These are phyloP conservation scores for Cordyceps farinosa DNA, from an alignment of 2,329 filamentous ascomycete species.

Conservation along the genomic window DNA sequence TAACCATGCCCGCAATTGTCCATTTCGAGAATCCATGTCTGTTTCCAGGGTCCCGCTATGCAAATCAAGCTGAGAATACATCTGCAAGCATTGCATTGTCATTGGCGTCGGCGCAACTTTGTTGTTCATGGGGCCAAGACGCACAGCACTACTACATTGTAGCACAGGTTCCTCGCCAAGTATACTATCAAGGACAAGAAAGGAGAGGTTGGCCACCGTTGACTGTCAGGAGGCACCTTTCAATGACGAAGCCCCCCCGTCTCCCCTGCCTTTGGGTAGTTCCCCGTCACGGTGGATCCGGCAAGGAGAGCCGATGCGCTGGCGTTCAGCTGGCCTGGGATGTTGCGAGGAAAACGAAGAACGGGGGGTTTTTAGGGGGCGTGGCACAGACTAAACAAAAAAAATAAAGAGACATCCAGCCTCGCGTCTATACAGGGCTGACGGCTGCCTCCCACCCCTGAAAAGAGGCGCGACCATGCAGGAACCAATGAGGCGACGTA, in stretches of 20 bases:
- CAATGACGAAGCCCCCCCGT: background rate
- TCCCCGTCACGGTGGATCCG: background rate
- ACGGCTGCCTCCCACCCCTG: background rate
- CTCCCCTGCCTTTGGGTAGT: background rate
- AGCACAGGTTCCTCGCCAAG: too few species aligned
- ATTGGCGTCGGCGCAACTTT: too few species aligned
- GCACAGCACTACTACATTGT: too few species aligned
- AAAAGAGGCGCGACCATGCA: background rate
- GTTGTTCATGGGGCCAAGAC: too few species aligned
- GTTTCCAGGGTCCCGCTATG: too few species aligned
- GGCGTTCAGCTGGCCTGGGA: conserved; percentile 1
- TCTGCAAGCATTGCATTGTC: too few species aligned
- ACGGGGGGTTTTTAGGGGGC: background rate
- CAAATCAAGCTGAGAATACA: too few species aligned
- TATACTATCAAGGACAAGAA: background rate
- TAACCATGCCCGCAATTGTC: background rate
- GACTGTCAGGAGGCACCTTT: background rate
- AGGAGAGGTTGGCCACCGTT: too few species aligned
- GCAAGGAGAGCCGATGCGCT: background rate
- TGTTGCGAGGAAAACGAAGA: background rate
- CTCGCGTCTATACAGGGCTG: conserved; percentile 1
- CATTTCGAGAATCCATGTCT: background rate
- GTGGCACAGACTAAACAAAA: background rate
- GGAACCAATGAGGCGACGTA: background rate
- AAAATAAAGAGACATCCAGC: background rate